Base-by-base conservation (phyloP, 164 flowering plant species). In the Taxillus chinensis region DNA sequence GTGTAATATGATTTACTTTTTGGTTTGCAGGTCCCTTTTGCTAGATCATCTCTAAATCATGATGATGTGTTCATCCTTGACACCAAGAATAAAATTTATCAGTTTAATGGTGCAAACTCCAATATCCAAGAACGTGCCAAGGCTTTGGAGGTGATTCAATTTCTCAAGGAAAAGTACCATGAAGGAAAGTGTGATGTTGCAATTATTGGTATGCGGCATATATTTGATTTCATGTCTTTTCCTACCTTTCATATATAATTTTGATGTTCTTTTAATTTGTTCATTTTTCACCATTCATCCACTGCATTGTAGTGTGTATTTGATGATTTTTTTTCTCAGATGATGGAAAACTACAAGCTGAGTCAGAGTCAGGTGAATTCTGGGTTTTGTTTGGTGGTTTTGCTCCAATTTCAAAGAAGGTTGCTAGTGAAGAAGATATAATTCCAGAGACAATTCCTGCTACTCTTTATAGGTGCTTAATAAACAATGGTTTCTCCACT, bases 321-420 rank as follows among this genome's bases (percentile, higher is more conserved):
- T 64, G 13, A 43, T n/a, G 67, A 27, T 27, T 69, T 8, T 14
- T 27, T 55, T 13, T 60, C 37, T 59, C 66, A 93, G 98, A 95
- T 78, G 99, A 95, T 78, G 99, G 99, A 59, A 95, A 95, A 67
- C 75, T 95, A 60, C 84, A 72, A 51, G 81, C 98, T 43, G 99
- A 95, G 79, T 80, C 93, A 15, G 99, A 89, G 62, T 95, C 99
- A 4, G 99, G 99, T 72, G 96, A 85, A 72, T 95, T 95, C 69
- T 95, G 99, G 99, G 87, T 91, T 49, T 82, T 89, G 15, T 85
- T 95, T 74, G 99, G 99, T 71, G 99, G 99, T 66, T 95, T 89
- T 86, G 99, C 99, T 63, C 99, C 99, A 60, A 89, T 95, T 66
- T 88, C 91, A 12, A 95, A 82, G 74, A 95, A 95, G 74, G 81